Evolutionary conservation across 1,139 yeast species (phyloP), one percentile per base, ranked within the genome.

Genomic region (Suzukiozyma palmioleophila): DNA sequence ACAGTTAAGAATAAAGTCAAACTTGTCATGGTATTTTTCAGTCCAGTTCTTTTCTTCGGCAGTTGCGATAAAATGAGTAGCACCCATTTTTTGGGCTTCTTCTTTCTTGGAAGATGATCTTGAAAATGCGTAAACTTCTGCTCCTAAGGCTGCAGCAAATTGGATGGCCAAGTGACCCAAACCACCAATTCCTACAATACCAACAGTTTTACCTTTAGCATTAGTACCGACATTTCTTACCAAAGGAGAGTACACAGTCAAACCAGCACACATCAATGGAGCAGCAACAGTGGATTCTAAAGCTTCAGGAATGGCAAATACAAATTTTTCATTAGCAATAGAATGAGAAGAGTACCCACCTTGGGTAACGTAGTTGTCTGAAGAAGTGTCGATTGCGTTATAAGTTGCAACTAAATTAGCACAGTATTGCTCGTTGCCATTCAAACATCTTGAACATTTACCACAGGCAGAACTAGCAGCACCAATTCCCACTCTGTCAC

Each of bases 181-280:
- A 14, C 74, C 74, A 45, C 74, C 75, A 48, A 69, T 72, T 41
- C 75, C 74, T 41, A 69, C 63, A 36, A 75, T 59, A 39, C 77
- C 81, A 42, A 72, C 71, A 41, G 73, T 71, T 44, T 63, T 64
- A 12, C 66, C 66, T 31, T 42, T 53, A 29, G 59, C 58, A 26
- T 58, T 54, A 33, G 50, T 43, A 49, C 61, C 60, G 28, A 64
- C 49, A 45, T 60, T 56, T 53, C 68, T 57, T 37, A 57, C 60
- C 44, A 81, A 56, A 32, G 87, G 87, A 5, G 79, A 66, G 59
- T 64, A 80, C 1, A 75, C 79, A 15, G 87, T 81, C 50, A 79
- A 64, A 42, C 87, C 87, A 32, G 81, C 86, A 63, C 87, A 81
- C 65, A 81, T 61, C 54, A 81, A 66, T 21, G 86, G 85, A 13